Evolutionary conservation across 352 stramenopile species (phyloP), one percentile per base, ranked within the genome.

Genomic region (Aphanomyces astaci): DNA sequence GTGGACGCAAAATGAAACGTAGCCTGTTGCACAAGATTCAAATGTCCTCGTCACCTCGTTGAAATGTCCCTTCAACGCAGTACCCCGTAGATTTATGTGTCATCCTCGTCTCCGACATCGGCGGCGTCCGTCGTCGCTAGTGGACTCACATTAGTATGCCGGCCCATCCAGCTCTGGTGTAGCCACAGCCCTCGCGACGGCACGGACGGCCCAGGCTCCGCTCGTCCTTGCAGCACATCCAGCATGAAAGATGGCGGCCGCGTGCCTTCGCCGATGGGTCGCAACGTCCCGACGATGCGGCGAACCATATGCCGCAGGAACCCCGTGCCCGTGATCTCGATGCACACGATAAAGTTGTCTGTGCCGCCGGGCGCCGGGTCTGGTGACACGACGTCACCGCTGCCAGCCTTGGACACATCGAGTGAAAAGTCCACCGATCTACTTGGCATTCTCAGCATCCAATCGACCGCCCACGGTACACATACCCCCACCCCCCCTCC

Each of bases 301-400:
- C 86, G 83, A 68, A 95, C 83, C 86, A 95, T 95, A 73, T 95
- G 86, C 13, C 86, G 73, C n/a, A 95, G 69, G 63, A 95, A 95
- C 3, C 86, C 86, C 49, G 88, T 93, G 28, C 84, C 86, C 43
- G 90, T 71, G 25, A 95, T 74, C 73, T 95, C 86, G 25, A 95
- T 76, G 70, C 86, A 95, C 31, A 93, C 76, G 43, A 89, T 15
- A n/a, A 69, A 51, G 24, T 70, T 43, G 9, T 74, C 64, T 36
- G 70, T 69, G 63, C 84, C 57, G 9, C 79, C 73, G n/a, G 39
- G 60, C 5, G 63, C 53, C 15, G 89, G 68, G 22, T 57, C 22
- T 25, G 64, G 71, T 43, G 36, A 15, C 25, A 95, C 63, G 17
- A 81, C 36, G 13, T 89, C 78, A 2, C 86, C 84, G 11, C 32